phyloP scores from a whole-genome alignment of 371 early-diverging fungal species.

The Apophysomyces ossiformis region DNA sequence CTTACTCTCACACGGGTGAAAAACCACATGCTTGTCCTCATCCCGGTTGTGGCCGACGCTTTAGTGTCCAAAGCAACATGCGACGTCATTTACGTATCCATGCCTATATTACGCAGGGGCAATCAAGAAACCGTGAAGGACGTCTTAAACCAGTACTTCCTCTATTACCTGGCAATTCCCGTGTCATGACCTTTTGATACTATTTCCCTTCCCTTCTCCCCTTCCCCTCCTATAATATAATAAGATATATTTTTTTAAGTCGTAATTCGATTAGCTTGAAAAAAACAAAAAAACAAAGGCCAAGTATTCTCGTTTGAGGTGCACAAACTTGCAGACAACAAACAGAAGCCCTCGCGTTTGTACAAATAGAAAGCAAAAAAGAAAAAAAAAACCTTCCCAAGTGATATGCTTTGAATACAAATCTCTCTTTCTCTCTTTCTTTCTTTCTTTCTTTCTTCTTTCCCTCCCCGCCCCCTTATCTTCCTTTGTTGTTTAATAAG shows the following conservation, averaged over 20 bases:
- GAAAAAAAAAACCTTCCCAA: too few relatives aligned
- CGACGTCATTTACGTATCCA: constrained; percentile 67
- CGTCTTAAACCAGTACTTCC: background rate
- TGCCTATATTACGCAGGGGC: constrained; percentile 8
- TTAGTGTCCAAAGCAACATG: constrained; percentile 76
- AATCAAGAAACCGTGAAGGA: background rate
- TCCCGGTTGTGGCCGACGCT: constrained; percentile 66
- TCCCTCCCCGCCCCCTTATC: too few relatives aligned
- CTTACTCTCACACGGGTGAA: constrained; percentile 75
- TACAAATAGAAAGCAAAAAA: too few relatives aligned
- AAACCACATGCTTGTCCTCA: constrained; percentile 66
- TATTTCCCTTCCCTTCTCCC: background rate
- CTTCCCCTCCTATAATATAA: too few relatives aligned
- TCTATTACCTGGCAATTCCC: background rate
- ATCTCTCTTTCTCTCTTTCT: too few relatives aligned
- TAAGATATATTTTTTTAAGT: too few relatives aligned
- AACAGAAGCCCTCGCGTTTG: too few relatives aligned
- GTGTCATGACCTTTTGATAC: background rate
- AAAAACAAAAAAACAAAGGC: background rate
- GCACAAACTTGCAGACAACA: too few relatives aligned
- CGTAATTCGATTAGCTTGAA: background rate
- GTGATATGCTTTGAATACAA: too few relatives aligned
- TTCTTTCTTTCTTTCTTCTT: too few relatives aligned
- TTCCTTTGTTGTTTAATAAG: too few relatives aligned
- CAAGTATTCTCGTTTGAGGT: background rate